Evolutionary conservation across 495 filamentous ascomycete genomes (phyloP).

Genomic region (Neurospora sp.): DNA sequence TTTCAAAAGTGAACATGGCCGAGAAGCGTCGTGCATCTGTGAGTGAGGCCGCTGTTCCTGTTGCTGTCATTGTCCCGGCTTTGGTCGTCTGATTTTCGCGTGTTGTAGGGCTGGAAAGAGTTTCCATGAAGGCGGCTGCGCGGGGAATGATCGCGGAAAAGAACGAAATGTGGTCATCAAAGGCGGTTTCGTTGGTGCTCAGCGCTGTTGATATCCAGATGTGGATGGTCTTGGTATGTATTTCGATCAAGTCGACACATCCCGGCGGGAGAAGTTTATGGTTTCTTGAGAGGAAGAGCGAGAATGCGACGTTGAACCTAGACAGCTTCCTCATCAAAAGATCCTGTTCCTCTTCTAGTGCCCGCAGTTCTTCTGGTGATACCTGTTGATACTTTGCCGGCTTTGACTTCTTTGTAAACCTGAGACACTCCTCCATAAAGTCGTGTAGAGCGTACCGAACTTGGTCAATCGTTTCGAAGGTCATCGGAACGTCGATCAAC

Average conservation of each 20-base stretch:
- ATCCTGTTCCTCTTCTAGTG: constrained; percentile 21
- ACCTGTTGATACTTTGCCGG: constrained; percentile 14
- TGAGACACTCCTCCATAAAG: constrained; percentile 24
- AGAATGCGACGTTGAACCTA: constrained; percentile 25
- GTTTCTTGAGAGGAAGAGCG: constrained; percentile 17
- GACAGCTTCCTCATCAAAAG: constrained; percentile 19
- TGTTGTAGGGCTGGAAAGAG: neutral
- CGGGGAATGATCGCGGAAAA: constrained; percentile 29
- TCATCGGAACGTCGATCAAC: constrained; percentile 18
- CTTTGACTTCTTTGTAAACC: constrained; percentile 20
- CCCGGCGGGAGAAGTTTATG: constrained; percentile 13
- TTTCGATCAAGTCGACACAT: constrained; percentile 19
- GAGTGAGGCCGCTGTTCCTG: neutral
- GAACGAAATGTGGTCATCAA: constrained; percentile 25
- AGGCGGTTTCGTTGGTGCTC: constrained; percentile 23
- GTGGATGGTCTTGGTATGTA: constrained; percentile 18
- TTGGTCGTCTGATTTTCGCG: constrained; percentile 4
- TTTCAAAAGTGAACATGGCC: constrained; percentile 39
- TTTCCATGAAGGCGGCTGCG: constrained; percentile 20
- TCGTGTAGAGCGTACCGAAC: constrained; percentile 25
- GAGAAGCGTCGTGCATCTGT: constrained; percentile 14
- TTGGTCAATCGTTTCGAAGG: constrained; percentile 21
- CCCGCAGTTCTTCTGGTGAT: constrained; percentile 14
- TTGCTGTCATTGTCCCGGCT: neutral
- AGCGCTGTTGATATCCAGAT: constrained; percentile 31